Evolutionary conservation across 2,329 filamentous ascomycete genomes (phyloP).

Genomic region (Colletotrichum nymphaeae): DNA sequence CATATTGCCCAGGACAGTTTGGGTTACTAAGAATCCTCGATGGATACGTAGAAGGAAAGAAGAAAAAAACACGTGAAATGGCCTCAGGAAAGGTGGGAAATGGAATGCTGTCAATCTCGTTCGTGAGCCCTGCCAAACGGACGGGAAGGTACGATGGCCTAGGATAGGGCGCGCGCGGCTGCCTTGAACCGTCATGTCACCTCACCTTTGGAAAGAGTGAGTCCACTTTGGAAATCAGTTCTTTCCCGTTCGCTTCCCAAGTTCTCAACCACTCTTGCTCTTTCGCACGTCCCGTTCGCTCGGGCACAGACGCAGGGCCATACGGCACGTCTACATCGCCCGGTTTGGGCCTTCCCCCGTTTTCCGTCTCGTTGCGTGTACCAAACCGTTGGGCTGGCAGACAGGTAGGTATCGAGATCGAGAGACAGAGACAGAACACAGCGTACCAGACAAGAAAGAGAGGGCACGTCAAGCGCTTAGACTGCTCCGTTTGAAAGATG

Average conservation of each 20-base stretch:
- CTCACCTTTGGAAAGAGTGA: constrained; percentile 15
- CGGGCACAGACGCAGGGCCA: background rate
- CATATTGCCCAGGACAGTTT: constrained; percentile 1
- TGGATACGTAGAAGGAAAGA: background rate
- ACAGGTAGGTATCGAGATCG: background rate
- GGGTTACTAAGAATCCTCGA: background rate
- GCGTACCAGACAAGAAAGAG: background rate
- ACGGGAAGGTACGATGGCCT: background rate
- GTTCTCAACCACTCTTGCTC: background rate
- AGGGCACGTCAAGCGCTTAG: background rate
- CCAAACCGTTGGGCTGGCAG: constrained; percentile 5
- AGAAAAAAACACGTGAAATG: constrained; percentile 20
- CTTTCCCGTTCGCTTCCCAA: too few relatives aligned
- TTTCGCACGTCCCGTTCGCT: background rate
- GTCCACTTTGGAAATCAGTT: constrained; percentile 12
- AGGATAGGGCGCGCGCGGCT: background rate
- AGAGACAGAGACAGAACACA: background rate
- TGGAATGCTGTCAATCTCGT: constrained; percentile 32
- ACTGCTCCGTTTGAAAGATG: background rate
- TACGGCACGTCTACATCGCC: background rate
- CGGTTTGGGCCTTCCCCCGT: background rate
- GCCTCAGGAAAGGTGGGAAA: constrained; percentile 14
- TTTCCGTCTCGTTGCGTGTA: background rate
- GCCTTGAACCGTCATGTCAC: constrained; percentile 3
- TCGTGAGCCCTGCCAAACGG: background rate